A percentile compares a stretch with the other conserved stretches of the same genome.
Evolutionary conservation across 2,329 filamentous ascomycete genomes (phyloP).

Genomic region (Magnaporthales sp.): DNA sequence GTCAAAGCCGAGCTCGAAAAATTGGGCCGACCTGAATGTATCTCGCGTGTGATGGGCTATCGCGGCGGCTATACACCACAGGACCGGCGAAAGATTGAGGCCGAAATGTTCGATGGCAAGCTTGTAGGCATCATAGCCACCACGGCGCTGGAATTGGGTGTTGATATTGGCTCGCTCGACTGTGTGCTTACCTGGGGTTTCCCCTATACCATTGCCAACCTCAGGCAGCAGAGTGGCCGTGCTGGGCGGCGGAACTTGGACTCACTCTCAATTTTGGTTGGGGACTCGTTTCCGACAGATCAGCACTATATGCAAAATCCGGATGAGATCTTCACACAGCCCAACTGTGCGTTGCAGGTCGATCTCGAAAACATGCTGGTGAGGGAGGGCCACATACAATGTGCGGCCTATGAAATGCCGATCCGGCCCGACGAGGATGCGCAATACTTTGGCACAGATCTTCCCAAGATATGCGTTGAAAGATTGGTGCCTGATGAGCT

Average conservation of each 20-base stretch:
- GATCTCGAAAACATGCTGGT: constrained; percentile 90
- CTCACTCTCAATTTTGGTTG: constrained; percentile 81
- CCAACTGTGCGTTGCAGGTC: constrained; percentile 81
- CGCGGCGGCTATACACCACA: constrained; percentile 90
- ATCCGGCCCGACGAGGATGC: constrained; percentile 69
- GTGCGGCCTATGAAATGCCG: constrained; percentile 90
- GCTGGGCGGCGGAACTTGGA: constrained; percentile 90
- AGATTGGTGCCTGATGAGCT: constrained; percentile 64
- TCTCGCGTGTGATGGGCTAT: constrained; percentile 84
- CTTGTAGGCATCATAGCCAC: constrained; percentile 90
- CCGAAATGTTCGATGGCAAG: constrained; percentile 94
- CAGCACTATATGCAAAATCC: constrained; percentile 98
- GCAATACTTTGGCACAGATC: constrained; percentile 68
- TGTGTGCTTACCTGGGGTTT: constrained; percentile 92
- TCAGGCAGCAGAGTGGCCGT: constrained; percentile 88
- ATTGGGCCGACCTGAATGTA: constrained; percentile 67
- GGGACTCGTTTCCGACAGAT: constrained; percentile 82
- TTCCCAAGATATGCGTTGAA: constrained; percentile 63
- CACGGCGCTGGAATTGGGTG: constrained; percentile 83
- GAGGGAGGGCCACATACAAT: constrained; percentile 89
- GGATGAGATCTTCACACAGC: constrained; percentile 84
- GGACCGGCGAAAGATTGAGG: constrained; percentile 80
- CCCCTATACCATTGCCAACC: constrained; percentile 88
- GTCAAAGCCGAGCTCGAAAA: constrained; percentile 68
- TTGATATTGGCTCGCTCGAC: constrained; percentile 91